These are phyloP conservation scores for Salvia miltiorrhiza DNA, from an alignment of 257 asterid genomes.

Conservation along the genomic window DNA sequence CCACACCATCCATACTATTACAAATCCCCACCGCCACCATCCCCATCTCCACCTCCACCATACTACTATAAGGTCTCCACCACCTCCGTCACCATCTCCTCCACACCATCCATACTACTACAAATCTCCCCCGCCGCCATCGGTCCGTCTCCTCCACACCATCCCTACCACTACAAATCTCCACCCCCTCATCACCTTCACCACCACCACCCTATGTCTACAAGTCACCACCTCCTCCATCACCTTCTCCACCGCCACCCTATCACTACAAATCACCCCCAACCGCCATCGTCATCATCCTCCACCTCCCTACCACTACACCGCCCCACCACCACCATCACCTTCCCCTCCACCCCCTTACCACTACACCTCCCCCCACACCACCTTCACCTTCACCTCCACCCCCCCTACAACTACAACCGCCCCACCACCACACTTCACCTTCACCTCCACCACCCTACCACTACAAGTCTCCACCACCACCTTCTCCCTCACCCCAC, in stretches of 20 bases:
- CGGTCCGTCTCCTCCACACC: slow-evolving; percentile 22
- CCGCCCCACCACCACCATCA: slow-evolving; percentile 32
- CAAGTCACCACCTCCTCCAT: slow-evolving; percentile 30
- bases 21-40: slow-evolving; percentile 15
- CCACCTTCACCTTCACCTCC: slow-evolving; percentile 27
- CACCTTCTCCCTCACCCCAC: slow-evolving; percentile 28
- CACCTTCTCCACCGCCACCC: not conserved
- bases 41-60: slow-evolving; percentile 20
- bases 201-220: slow-evolving; percentile 25
- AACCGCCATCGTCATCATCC: slow-evolving; percentile 29
- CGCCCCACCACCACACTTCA: no score
- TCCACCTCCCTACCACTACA: slow-evolving; percentile 28
- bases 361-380: slow-evolving; percentile 24
- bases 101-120: slow-evolving; percentile 22
- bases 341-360: slow-evolving; percentile 20
- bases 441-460: slow-evolving; percentile 28
- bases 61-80: slow-evolving; percentile 29
- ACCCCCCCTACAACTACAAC: no score
- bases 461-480: slow-evolving; percentile 29
- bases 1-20: slow-evolving; percentile 19
- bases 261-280: slow-evolving; percentile 27
- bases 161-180: slow-evolving; percentile 24
- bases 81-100: slow-evolving; percentile 13
- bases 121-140: slow-evolving; percentile 15
- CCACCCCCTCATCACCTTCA: slow-evolving; percentile 32